Percentiles rank a stretch among this genome's conserved stretches.
Conservation (phyloP, 345 rosid species). For the Eucalyptus erythrocorys region DNA sequence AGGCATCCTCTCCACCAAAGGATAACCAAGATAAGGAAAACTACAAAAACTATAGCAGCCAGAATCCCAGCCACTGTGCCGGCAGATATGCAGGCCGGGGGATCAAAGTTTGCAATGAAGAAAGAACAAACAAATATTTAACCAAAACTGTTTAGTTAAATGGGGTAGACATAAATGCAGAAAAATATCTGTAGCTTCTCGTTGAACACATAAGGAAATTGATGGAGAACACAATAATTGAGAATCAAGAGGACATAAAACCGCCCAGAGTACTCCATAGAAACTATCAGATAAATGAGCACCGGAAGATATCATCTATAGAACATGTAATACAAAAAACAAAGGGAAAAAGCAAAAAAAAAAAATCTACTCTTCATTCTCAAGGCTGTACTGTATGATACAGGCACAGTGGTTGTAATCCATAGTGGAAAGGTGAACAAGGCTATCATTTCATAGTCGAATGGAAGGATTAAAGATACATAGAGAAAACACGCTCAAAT, state of each 20-base stretch:
- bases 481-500: too few relatives aligned
- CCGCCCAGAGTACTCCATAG: neutral
- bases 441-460: neutral
- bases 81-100: neutral
- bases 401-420: neutral
- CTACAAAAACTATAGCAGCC: neutral
- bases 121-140: too few relatives aligned
- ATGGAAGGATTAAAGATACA: neutral
- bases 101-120: neutral
- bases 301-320: neutral
- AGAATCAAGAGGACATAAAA: too few relatives aligned
- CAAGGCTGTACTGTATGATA: neutral
- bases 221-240: too few relatives aligned
- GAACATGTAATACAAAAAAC: neutral
- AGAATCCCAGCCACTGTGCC: neutral
- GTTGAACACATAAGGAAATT: too few relatives aligned
- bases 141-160: too few relatives aligned
- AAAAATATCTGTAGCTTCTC: too few relatives aligned
- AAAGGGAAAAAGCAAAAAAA: neutral
- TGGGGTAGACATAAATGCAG: too few relatives aligned
- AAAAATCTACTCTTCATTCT: neutral
- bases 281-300: neutral
- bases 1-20: slow-evolving; percentile 8
- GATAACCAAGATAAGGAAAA: neutral
- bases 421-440: neutral